Base-by-base conservation (phyloP, 2,329 filamentous ascomycete species). In the Aspergillus aculeatus region DNA sequence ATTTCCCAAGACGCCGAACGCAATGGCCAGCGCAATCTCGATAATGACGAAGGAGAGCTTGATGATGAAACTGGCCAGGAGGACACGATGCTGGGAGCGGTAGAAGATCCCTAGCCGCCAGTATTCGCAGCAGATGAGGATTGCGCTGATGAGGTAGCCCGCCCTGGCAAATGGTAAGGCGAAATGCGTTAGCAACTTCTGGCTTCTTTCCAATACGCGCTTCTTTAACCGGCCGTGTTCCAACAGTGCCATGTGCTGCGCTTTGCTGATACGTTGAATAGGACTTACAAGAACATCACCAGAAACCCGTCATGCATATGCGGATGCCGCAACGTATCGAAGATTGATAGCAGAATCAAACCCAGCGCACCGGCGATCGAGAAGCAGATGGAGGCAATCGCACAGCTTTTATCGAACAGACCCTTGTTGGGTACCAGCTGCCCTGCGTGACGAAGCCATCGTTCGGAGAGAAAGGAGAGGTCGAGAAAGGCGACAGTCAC, bases 121-220 rank as follows among this genome's bases (percentile, higher is more conserved):
- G 75, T 96, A 97, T 75, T 97, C 92, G 79, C 86, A 87, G 80
- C 93, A 97, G 65, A 94, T 89, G 76, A 93, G 94, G 66, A 97
- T 83, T 58, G 94, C 93, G 4, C 88, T 91, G 57, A 96, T 72
- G 56, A 97, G 80, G 74, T 96, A 98, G 35, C 92, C 95, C 14
- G 76, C 86, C 57, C 77, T 79, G 47, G 6, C 47, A n/a, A n/a
- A 47, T 21, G 23, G 47, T 54, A 6, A 35, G 32, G 10, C 3
- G 11, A 35, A 35, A 35, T 29, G 26, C 26, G 26, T 29, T 29
- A 29, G 26, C 26, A 29, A 29, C 26, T 29, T 7, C 26, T 29
- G 9, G 32, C 32, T 16, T 35, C 32, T 35, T 35, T 12, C 14
- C 14, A 12, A 12, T 35, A 16, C 32, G 32, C 11, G 32, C 14